phyloP scores from a whole-genome alignment of 768 basidiomycete species.

The Fibroporia radiculosa region DNA sequence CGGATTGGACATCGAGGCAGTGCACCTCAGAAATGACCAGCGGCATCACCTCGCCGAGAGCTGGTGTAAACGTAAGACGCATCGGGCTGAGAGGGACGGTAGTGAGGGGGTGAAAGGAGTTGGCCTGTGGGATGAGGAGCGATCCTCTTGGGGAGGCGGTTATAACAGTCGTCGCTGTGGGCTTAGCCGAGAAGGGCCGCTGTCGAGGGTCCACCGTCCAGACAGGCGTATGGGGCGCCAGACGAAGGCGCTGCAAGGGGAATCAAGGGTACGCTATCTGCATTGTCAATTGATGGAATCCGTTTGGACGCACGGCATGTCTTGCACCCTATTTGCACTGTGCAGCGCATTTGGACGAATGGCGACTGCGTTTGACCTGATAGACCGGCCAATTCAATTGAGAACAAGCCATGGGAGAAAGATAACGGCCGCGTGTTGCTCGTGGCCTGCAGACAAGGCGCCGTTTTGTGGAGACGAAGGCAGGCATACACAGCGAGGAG shows the following conservation, averaged over 20 bases:
- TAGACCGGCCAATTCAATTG: not conserved
- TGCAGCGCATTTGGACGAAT: not conserved
- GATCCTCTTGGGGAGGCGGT: not conserved
- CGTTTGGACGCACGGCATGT: not conserved
- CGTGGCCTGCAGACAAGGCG: not conserved
- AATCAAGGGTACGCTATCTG: too few relatives aligned
- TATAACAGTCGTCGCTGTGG: too few relatives aligned
- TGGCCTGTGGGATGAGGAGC: not conserved
- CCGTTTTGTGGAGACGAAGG: not conserved
- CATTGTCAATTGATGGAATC: not conserved
- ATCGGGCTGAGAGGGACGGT: slow-evolving; percentile 1
- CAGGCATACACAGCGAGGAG: too few relatives aligned
- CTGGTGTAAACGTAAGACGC: slow-evolving; percentile 18
- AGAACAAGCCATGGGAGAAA: not conserved
- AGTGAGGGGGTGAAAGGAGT: not conserved
- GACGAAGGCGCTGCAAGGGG: too few relatives aligned
- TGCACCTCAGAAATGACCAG: slow-evolving; percentile 4
- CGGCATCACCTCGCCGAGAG: slow-evolving; percentile 13
- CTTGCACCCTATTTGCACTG: slow-evolving; percentile 3
- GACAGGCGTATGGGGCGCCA: too few relatives aligned
- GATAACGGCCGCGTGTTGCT: not conserved
- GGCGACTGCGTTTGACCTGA: too few relatives aligned
- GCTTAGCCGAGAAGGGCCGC: too few relatives aligned
- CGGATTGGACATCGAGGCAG: slow-evolving; percentile 5
- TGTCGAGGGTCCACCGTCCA: too few relatives aligned